Evolutionary conservation across 164 flowering plant genomes (phyloP), one percentile per base, ranked within the genome.

Genomic region (Dillenia turbinata): DNA sequence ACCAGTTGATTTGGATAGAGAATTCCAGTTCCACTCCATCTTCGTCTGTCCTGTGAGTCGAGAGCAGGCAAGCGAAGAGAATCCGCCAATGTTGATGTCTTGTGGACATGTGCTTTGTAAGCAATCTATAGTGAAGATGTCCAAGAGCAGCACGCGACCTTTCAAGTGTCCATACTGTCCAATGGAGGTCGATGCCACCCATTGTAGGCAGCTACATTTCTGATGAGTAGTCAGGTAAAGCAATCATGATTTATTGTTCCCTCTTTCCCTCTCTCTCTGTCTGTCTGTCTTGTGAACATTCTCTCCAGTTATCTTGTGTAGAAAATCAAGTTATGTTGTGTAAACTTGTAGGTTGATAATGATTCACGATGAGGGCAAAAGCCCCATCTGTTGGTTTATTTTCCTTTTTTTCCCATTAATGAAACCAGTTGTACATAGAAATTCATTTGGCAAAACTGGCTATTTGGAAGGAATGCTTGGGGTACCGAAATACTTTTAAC

Each of bases 141-240:
- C 97, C 2, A 87, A 85, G 67, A 83, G 75, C 66, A 72, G 75
- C 77, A 74, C 85, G 0, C 77, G 78, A 50, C 16, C 77, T 13
- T 92, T 92, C 75, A 93, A 90, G 82, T 93, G 98, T 56, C 97
- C 98, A 0, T 90, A 85, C 56, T 93, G 98, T 63, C 98, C 96
- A 3, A 8, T 57, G 10, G 86, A 81, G 40, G 68, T 83, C 47
- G 75, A 78, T 0, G 81, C 76, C 2, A 44, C 75, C 0, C 79
- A 68, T 47, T 89, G 98, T 59, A 85, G 64, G 79, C 91, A 76
- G 71, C 79, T 92, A 11, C 55, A 76, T 62, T 81, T 89, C 75
- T 92, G 76, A 85, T 59, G 48, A 16, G 12, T 49, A 10, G 47
- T 53, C 48, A 12, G 9, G 56, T 9, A 13, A 56, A 49, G 48